Evolutionary conservation across 2,329 filamentous ascomycete species (phyloP), one percentile per base, ranked within the genome.

Genomic region (Apiospora aurea): DNA sequence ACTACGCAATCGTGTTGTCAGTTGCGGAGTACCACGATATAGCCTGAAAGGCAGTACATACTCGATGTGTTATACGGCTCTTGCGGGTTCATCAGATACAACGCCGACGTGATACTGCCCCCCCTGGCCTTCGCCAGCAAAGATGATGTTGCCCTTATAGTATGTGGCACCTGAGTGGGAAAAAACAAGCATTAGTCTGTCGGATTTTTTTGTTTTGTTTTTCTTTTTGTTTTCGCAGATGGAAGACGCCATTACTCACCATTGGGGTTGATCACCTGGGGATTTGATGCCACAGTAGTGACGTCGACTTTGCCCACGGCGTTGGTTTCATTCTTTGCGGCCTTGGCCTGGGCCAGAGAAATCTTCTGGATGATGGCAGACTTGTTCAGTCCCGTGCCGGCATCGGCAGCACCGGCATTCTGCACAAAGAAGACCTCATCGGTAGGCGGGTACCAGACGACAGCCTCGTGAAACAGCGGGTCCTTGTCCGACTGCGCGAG

Each of bases 371-470:
- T 82, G 43, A 87, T 82, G 43, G 83, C 82, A 0, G 87, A 88
- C 76, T 87, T 88, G 69, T 84, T 82, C 0, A 88, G 77, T 0
- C 86, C 79, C 41, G 87, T 88, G 1, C 87, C 87, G 4, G 86
- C 83, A 10, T 80, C 84, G 0, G 73, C 75, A 0, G 83, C 80
- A 0, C 87, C 87, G 0, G 87, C 86, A 61, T 87, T 87, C 71
- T 89, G 86, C 0, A 84, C 86, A 53, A 89, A 89, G 75, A 89
- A 88, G 53, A 88, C 80, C 72, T 88, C 87, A 26, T 88, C 84
- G 0, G 85, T 87, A 0, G 82, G 82, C 2, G 81, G 80, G 57
- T 83, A 85, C 86, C 86, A 90, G 0, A 88, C 83, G 13, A 87
- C 85, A 8, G 87, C 88, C 75, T 90, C 88, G 71, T 90, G 88